Evolutionary conservation across 2,329 filamentous ascomycete species (phyloP).

Genomic region (Dactylellina parvicollis): DNA sequence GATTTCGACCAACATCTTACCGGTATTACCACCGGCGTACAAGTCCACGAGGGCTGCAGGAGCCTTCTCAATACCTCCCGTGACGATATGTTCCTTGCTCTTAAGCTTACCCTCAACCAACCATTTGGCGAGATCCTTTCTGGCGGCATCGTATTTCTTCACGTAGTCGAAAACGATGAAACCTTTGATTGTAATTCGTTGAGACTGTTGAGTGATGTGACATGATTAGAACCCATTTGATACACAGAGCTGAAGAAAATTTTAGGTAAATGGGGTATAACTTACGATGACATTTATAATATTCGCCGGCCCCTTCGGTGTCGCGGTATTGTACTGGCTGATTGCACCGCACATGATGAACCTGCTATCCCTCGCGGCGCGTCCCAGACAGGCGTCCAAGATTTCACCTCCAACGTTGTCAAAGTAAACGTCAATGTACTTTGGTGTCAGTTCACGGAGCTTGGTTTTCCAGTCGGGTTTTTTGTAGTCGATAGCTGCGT

Average conservation of each 20-base stretch:
- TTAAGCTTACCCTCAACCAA: conserved; percentile 77
- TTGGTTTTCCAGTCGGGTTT: conserved; percentile 69
- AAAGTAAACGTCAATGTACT: conserved; percentile 75
- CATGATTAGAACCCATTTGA: conserved; percentile 64
- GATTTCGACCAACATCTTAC: conserved; percentile 70
- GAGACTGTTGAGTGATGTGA: conserved; percentile 60
- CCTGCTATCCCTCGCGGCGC: conserved; percentile 71
- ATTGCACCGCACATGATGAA: conserved; percentile 79
- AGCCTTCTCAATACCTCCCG: conserved; percentile 73
- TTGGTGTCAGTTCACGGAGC: conserved; percentile 70
- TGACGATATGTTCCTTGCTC: conserved; percentile 75
- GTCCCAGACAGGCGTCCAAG: conserved; percentile 71
- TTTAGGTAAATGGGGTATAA: not conserved
- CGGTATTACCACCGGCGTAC: conserved; percentile 76
- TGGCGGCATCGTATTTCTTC: conserved; percentile 69
- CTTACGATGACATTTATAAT: conserved; percentile 52
- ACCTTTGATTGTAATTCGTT: conserved; percentile 72
- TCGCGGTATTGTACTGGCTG: conserved; percentile 73
- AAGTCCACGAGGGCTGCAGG: conserved; percentile 72
- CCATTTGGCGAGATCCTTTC: conserved; percentile 73
- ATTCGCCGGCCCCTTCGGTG: conserved; percentile 66
- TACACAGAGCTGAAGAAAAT: not conserved
- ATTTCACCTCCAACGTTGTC: conserved; percentile 80
- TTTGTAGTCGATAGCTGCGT: conserved; percentile 77
- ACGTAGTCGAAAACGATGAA: conserved; percentile 78